phyloP scores from a whole-genome alignment of 768 basidiomycete genomes.

The Amanita rimosa region DNA sequence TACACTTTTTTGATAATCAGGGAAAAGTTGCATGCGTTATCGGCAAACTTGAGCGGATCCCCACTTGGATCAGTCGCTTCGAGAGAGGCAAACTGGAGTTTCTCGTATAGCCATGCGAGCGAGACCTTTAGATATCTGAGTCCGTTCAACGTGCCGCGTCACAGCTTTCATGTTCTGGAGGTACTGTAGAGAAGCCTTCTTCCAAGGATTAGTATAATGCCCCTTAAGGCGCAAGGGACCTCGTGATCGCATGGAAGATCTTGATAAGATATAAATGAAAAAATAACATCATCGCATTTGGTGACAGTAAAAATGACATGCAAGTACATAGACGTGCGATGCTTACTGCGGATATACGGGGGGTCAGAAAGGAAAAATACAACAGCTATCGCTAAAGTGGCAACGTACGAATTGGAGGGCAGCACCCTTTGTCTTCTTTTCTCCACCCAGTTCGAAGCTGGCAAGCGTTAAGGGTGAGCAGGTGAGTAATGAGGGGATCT shows the following conservation, averaged over 20 bases:
- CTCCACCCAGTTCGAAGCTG: constrained; percentile 98
- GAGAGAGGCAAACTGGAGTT: constrained; percentile 29
- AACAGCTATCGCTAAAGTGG: background rate
- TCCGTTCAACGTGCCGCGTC: background rate
- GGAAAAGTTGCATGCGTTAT: constrained; percentile 26
- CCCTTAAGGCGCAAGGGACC: too few species aligned
- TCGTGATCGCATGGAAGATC: too few species aligned
- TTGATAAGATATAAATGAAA: too few species aligned
- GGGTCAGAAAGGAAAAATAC: background rate
- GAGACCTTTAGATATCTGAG: constrained; percentile 20
- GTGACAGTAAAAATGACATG: constrained; percentile 8
- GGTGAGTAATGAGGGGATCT: background rate
- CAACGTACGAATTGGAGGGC: constrained; percentile 84
- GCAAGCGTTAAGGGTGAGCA: background rate
- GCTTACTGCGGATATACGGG: constrained; percentile 10
- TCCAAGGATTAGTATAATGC: too few species aligned
- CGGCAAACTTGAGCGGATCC: constrained; percentile 31
- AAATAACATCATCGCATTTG: background rate
- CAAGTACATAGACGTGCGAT: constrained; percentile 10
- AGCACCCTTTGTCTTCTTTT: constrained; percentile 99
- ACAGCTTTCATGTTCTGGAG: background rate
- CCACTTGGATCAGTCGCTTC: constrained; percentile 25
- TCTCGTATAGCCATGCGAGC: constrained; percentile 23
- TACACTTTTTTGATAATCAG: constrained; percentile 18
- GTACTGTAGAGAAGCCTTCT: constrained; percentile 2